These are phyloP conservation scores for Euphorbia neoarborescens DNA, from an alignment of 441 rosid genomes.

Conservation along the genomic window DNA sequence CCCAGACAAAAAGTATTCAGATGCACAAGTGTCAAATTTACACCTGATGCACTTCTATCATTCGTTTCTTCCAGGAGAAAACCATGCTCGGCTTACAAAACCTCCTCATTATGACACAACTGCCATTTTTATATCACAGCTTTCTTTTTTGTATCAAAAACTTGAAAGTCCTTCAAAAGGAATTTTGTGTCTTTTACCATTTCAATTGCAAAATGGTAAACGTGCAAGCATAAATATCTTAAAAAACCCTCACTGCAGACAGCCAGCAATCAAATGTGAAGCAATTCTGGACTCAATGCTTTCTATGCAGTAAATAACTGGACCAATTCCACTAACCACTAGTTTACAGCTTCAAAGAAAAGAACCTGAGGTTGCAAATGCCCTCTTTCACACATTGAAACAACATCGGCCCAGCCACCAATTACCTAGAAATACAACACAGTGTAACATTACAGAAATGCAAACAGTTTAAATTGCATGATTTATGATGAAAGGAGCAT, in stretches of 20 bases:
- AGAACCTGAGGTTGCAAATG: constrained; percentile 95
- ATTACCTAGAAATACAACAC: constrained; percentile 41
- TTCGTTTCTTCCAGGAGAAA: constrained; percentile 24
- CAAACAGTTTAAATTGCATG: background rate
- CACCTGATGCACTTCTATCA: constrained; percentile 21
- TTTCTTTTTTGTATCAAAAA: constrained; percentile 25
- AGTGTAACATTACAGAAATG: constrained; percentile 15
- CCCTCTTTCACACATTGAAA: constrained; percentile 65
- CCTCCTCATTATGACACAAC: constrained; percentile 19
- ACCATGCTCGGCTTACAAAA: constrained; percentile 27
- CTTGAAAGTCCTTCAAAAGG: constrained; percentile 22
- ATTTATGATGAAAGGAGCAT: constrained; percentile 12
- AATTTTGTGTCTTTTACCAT: constrained; percentile 15
- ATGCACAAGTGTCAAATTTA: constrained; percentile 17
- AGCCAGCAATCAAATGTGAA: constrained; percentile 21
- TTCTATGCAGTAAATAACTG: constrained; percentile 20
- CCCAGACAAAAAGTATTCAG: constrained; percentile 8
- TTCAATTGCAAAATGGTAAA: constrained; percentile 22
- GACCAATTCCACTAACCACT: constrained; percentile 25
- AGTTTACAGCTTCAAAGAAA: constrained; percentile 65
- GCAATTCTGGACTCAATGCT: constrained; percentile 16
- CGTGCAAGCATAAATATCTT: constrained; percentile 16
- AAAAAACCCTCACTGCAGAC: constrained; percentile 18
- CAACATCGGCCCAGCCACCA: constrained; percentile 79
- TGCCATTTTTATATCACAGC: constrained; percentile 17